Percentiles rank a stretch among this genome's conserved stretches.
These are phyloP conservation scores for Psilocybe subaeruginosa DNA, from an alignment of 768 basidiomycete genomes.

Conservation along the genomic window DNA sequence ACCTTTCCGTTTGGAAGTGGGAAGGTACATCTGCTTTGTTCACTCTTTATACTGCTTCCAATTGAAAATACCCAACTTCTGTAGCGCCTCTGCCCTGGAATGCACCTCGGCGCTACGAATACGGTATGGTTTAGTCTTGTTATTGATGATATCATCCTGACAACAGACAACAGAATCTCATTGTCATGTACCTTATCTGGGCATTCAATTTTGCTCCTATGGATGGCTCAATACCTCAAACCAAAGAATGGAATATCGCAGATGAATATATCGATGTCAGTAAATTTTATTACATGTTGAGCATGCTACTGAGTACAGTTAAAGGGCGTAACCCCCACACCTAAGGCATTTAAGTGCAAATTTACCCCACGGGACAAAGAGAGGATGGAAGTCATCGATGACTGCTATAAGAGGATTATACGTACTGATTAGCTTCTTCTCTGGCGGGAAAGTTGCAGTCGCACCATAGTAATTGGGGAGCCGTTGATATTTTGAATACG, in stretches of 20 bases:
- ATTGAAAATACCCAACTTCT: not conserved
- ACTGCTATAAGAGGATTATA: not conserved
- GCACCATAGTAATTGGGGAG: too few species aligned
- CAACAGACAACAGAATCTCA: not conserved
- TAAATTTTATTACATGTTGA: not conserved
- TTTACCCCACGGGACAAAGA: not conserved
- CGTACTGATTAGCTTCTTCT: too few species aligned
- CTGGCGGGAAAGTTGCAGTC: too few species aligned
- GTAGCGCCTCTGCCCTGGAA: not conserved
- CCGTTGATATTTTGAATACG: too few species aligned
- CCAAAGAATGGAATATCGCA: not conserved
- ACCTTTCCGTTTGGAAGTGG: not conserved
- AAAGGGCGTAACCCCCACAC: not conserved
- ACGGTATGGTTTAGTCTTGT: not conserved
- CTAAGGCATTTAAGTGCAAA: not conserved
- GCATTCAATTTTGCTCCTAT: not conserved
- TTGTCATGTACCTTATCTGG: not conserved
- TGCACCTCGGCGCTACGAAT: not conserved
- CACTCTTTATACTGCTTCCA: not conserved
- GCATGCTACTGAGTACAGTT: not conserved
- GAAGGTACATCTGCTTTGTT: not conserved
- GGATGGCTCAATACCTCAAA: not conserved
- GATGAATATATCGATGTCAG: not conserved
- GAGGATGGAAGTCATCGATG: not conserved
- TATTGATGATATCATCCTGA: too few species aligned